phyloP scores from a whole-genome alignment of 164 flowering plant species.

The Piper longum region DNA sequence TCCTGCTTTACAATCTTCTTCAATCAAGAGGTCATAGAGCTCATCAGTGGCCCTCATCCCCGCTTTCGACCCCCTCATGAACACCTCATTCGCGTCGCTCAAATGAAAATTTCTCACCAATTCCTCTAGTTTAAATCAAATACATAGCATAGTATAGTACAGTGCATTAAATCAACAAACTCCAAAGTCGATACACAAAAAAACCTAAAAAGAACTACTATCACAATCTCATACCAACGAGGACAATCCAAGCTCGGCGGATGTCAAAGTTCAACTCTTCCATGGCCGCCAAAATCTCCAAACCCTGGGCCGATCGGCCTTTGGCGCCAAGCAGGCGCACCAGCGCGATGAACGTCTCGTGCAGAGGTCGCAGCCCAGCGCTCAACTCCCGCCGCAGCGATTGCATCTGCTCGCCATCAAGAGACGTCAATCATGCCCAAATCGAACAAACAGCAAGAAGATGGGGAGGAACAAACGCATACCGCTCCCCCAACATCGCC shows the following conservation, averaged over 20 bases:
- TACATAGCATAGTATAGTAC: no score
- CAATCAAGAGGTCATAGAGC: slow-evolving; percentile 73
- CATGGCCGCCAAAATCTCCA: slow-evolving; percentile 89
- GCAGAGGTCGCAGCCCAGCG: slow-evolving; percentile 76
- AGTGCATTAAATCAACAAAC: background rate
- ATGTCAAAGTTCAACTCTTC: slow-evolving; percentile 77
- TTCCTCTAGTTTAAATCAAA: slow-evolving; percentile 44
- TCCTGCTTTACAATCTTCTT: slow-evolving; percentile 84
- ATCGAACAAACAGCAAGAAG: background rate
- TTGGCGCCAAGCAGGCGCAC: slow-evolving; percentile 75
- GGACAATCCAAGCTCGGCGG: slow-evolving; percentile 80
- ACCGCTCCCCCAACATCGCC: slow-evolving; percentile 80
- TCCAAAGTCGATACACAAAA: background rate
- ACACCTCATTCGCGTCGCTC: slow-evolving; percentile 76
- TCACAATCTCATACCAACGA: slow-evolving; percentile 43
- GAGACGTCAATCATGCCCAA: no score
- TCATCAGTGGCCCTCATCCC: slow-evolving; percentile 84
- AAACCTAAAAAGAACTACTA: background rate
- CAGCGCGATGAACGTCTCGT: slow-evolving; percentile 75
- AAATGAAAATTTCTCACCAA: slow-evolving; percentile 54
- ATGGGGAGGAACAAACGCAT: background rate
- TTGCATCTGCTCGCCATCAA: slow-evolving; percentile 50
- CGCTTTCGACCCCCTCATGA: slow-evolving; percentile 78
- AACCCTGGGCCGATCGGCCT: slow-evolving; percentile 61
- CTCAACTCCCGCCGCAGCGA: slow-evolving; percentile 73